phyloP scores from a whole-genome alignment of 2,329 filamentous ascomycete species.

The Xylariaceae sp. region DNA sequence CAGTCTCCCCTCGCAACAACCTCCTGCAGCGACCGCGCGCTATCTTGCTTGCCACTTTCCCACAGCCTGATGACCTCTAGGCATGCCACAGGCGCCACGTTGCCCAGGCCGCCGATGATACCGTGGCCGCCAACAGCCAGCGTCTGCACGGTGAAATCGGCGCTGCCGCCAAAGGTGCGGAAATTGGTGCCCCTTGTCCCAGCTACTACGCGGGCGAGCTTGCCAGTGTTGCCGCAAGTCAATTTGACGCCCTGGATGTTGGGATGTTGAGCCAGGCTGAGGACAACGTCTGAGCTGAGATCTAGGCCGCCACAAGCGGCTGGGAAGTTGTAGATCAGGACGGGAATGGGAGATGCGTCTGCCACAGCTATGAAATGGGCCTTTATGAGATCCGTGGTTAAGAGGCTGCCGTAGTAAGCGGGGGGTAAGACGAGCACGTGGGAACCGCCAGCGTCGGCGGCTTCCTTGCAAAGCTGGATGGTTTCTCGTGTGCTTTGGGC shows the following conservation, averaged over 20 bases:
- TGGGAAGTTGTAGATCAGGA: slow-evolving; percentile 72
- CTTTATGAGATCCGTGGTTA: slow-evolving; percentile 55
- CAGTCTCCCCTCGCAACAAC: slow-evolving; percentile 64
- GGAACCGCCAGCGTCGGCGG: slow-evolving; percentile 54
- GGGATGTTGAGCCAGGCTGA: slow-evolving; percentile 41
- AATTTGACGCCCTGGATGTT: slow-evolving; percentile 53
- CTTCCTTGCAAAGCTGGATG: slow-evolving; percentile 56
- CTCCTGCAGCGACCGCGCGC: slow-evolving; percentile 61
- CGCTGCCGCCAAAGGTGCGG: slow-evolving; percentile 60
- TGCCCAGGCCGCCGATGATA: slow-evolving; percentile 63
- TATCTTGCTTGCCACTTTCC: slow-evolving; percentile 50
- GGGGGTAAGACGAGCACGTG: slow-evolving; percentile 60
- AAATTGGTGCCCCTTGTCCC: slow-evolving; percentile 44
- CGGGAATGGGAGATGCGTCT: slow-evolving; percentile 54
- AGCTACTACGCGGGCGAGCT: slow-evolving; percentile 42
- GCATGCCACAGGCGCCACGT: slow-evolving; percentile 64
- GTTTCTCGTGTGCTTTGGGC: slow-evolving; percentile 59
- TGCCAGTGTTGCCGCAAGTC: slow-evolving; percentile 52
- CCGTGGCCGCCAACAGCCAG: slow-evolving; percentile 59
- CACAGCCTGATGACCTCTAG: slow-evolving; percentile 58
- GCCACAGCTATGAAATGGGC: slow-evolving; percentile 62
- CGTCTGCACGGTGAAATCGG: slow-evolving; percentile 61
- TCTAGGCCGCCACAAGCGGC: slow-evolving; percentile 64
- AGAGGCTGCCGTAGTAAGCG: slow-evolving; percentile 59
- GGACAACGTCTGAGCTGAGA: slow-evolving; percentile 62